A percentile compares a stretch with the other conserved stretches of the same genome.
Conservation (phyloP, 306 rosid genomes). For the Arachis stenosperma region DNA sequence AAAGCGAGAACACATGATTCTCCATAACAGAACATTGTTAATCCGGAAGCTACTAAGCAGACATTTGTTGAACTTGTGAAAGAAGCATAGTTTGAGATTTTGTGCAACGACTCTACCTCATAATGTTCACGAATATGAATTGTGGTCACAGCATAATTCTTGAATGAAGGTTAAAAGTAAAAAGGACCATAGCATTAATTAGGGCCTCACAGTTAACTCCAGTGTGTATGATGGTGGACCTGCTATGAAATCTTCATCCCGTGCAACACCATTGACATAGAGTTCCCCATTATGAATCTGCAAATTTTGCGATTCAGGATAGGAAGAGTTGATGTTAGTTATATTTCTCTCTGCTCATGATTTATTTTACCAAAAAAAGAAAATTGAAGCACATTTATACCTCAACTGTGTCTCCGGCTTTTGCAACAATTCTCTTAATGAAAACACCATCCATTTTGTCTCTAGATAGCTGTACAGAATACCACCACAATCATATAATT, state of each 20-base stretch:
- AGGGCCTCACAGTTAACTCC: constrained; percentile 55
- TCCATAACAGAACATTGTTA: neutral
- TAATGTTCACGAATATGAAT: constrained; percentile 19
- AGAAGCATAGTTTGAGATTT: constrained; percentile 17
- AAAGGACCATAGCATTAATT: constrained; percentile 11
- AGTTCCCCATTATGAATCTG: constrained; percentile 72
- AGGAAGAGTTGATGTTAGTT: constrained; percentile 25
- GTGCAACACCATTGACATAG: constrained; percentile 70
- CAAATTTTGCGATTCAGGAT: constrained; percentile 28
- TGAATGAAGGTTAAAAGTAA: constrained; percentile 27
- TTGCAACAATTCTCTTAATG: constrained; percentile 89
- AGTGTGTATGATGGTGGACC: constrained; percentile 57
- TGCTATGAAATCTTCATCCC: constrained; percentile 69
- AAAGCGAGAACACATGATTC: neutral
- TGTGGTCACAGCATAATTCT: neutral
- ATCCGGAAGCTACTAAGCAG: neutral
- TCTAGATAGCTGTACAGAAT: constrained; percentile 54
- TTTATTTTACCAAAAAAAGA: neutral
- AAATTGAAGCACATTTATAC: constrained; percentile 39
- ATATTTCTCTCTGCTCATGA: constrained; percentile 12
- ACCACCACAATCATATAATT: constrained; percentile 31
- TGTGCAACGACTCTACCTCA: constrained; percentile 1
- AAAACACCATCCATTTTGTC: constrained; percentile 53
- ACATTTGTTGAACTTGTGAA: neutral
- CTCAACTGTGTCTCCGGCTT: constrained; percentile 82